Conservation (phyloP, 331 rosid genomes). For the Stylosanthes scabra region DNA sequence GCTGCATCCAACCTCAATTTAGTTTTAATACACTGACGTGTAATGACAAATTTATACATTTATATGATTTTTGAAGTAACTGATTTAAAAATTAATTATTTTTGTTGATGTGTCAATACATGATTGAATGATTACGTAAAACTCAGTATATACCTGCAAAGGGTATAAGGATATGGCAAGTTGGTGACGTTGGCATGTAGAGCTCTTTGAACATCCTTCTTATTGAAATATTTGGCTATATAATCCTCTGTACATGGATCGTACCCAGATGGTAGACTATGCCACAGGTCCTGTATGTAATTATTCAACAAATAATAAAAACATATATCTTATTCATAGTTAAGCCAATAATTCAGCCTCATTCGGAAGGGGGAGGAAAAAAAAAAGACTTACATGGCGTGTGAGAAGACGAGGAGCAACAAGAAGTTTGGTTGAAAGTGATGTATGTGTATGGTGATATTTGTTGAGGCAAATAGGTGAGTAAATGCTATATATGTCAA, state of each 20-base stretch:
- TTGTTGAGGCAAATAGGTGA: conserved; percentile 54
- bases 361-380: too few species aligned
- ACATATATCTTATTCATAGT: not conserved
- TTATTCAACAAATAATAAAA: not conserved
- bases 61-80: too few species aligned
- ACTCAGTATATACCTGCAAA: conserved; percentile 58
- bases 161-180: conserved; percentile 57
- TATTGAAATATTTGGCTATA: conserved; percentile 53
- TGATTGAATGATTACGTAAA: too few species aligned
- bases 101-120: too few species aligned
- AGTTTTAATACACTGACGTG: too few species aligned
- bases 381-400: conserved; percentile 45
- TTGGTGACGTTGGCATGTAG: conserved; percentile 68
- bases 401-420: conserved; percentile 59
- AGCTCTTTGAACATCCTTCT: conserved; percentile 66
- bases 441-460: not conserved
- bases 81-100: too few species aligned
- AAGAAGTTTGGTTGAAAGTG: conserved; percentile 31
- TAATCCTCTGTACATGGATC: conserved; percentile 64
- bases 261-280: conserved; percentile 56
- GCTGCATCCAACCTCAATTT: conserved; percentile 41
- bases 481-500: conserved; percentile 65
- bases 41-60: too few species aligned
- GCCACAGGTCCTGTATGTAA: conserved; percentile 54
- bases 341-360: not conserved